Conservation (phyloP, 1,139 yeast genomes). For the Wickerhamomyces sp. region DNA sequence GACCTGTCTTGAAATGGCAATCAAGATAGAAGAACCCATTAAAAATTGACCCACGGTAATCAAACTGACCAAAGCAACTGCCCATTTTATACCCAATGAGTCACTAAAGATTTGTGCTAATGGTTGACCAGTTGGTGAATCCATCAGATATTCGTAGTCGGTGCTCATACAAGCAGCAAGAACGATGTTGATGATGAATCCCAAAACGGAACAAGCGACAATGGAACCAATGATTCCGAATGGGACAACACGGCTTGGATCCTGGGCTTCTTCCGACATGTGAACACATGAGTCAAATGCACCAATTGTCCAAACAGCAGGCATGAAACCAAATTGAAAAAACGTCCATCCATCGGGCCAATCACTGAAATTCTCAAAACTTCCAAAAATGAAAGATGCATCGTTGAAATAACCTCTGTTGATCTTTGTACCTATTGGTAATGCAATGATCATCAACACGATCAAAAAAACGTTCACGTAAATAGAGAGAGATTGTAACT, state of each 20-base stretch:
- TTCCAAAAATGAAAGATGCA: slow-evolving; percentile 38
- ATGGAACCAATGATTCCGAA: slow-evolving; percentile 54
- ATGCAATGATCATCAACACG: slow-evolving; percentile 49
- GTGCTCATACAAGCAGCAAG: slow-evolving; percentile 48
- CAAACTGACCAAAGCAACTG: slow-evolving; percentile 53
- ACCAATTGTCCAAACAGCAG: slow-evolving; percentile 62
- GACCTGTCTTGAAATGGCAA: slow-evolving; percentile 42
- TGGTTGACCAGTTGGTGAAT: slow-evolving; percentile 45
- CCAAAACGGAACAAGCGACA: slow-evolving; percentile 50
- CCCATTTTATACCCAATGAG: slow-evolving; percentile 62
- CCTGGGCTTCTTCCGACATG: slow-evolving; percentile 63
- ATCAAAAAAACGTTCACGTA: slow-evolving; percentile 45
- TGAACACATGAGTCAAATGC: slow-evolving; percentile 70
- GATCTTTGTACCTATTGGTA: slow-evolving; percentile 47
- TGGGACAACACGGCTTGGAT: slow-evolving; percentile 61
- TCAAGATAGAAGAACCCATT: slow-evolving; percentile 53
- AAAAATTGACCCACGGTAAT: slow-evolving; percentile 53
- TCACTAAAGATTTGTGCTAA: slow-evolving; percentile 63
- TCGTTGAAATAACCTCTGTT: slow-evolving; percentile 31
- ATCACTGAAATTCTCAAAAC: slow-evolving; percentile 40
- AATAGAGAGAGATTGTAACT: slow-evolving; percentile 52
- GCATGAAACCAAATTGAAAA: slow-evolving; percentile 49
- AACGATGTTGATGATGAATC: slow-evolving; percentile 49
- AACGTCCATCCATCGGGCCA: slow-evolving; percentile 63
- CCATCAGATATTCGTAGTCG: slow-evolving; percentile 39